Percentiles rank a stretch among this genome's conserved stretches.
These are phyloP conservation scores for Trichomonascaceae sp. DNA, from an alignment of 1,139 yeast genomes.

Conservation along the genomic window DNA sequence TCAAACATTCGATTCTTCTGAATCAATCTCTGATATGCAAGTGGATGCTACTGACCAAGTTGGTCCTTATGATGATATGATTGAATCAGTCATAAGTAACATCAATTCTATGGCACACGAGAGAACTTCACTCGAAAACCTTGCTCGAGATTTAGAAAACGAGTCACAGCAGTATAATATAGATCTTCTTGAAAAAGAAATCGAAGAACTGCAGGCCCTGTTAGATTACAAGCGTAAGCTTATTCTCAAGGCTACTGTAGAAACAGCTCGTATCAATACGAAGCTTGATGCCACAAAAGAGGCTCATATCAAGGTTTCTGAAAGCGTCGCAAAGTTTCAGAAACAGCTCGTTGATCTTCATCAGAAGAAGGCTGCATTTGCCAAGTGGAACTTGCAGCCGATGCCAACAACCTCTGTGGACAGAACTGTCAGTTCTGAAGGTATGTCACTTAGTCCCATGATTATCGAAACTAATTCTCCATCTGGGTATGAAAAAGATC, in stretches of 20 bases:
- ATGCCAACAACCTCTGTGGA: neutral
- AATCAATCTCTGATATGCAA: neutral
- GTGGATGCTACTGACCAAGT: neutral
- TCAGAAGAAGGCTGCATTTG: neutral
- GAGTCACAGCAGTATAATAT: slow-evolving; percentile 11
- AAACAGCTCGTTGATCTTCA: neutral
- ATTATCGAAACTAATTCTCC: neutral
- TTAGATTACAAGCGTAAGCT: slow-evolving; percentile 11
- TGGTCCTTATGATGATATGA: slow-evolving; percentile 5
- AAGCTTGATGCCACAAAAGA: slow-evolving; percentile 2
- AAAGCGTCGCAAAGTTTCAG: neutral
- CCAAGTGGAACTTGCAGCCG: neutral
- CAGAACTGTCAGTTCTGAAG: neutral
- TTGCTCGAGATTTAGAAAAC: slow-evolving; percentile 10
- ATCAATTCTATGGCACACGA: neutral
- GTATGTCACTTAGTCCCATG: neutral
- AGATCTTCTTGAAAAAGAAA: slow-evolving; percentile 7
- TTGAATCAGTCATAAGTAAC: neutral
- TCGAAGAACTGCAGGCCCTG: slow-evolving; percentile 12
- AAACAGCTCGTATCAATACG: neutral
- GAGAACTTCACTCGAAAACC: neutral
- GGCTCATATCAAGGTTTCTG: neutral
- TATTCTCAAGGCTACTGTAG: neutral
- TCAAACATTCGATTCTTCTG: neutral
- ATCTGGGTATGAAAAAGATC: neutral